These are phyloP conservation scores for Tubosaeta sp. DNA, from an alignment of 768 basidiomycete genomes.

Conservation along the genomic window DNA sequence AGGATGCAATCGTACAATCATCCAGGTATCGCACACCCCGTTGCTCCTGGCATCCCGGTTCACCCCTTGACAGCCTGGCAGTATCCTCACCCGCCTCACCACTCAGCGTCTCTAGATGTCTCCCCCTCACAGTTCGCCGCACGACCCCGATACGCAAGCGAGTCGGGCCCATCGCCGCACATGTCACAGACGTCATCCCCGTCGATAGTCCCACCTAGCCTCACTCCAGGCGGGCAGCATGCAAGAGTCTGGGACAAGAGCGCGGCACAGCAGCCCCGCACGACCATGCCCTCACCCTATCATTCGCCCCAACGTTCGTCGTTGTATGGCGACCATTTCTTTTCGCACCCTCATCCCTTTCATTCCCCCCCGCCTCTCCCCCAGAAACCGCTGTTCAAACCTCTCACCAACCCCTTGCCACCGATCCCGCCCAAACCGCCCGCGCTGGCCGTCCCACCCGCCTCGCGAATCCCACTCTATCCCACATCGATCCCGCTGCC, in stretches of 20 bases:
- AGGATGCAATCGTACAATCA: slow-evolving; percentile 32
- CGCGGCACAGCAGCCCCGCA: slow-evolving; percentile 9
- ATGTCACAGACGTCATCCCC: slow-evolving; percentile 3
- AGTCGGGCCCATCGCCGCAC: slow-evolving; percentile 7
- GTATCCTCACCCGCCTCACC: slow-evolving; percentile 18
- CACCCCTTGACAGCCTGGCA: slow-evolving; percentile 16
- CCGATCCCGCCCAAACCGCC: slow-evolving; percentile 40
- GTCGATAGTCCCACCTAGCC: slow-evolving; percentile 20
- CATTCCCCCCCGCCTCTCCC: slow-evolving; percentile 29
- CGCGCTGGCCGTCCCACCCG: slow-evolving; percentile 9
- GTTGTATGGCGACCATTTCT: slow-evolving; percentile 30
- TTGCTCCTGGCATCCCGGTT: not conserved
- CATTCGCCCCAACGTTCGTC: slow-evolving; percentile 12
- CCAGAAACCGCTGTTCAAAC: slow-evolving; percentile 27
- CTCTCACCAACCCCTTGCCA: slow-evolving; percentile 35
- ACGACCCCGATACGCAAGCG: slow-evolving; percentile 22
- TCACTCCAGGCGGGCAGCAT: slow-evolving; percentile 22
- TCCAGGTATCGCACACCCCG: slow-evolving; percentile 17
- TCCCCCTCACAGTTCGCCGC: slow-evolving; percentile 8
- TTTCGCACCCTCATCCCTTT: slow-evolving; percentile 14
- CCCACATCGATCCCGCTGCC: slow-evolving; percentile 28
- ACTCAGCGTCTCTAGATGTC: slow-evolving; percentile 17
- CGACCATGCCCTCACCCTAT: slow-evolving; percentile 7
- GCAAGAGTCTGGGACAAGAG: slow-evolving; percentile 20
- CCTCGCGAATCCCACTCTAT: slow-evolving; percentile 30